A percentile compares a stretch with the other conserved stretches of the same genome.
These are phyloP conservation scores for Nicotiana noctiflora DNA, from an alignment of 257 asterid species.

Conservation along the genomic window DNA sequence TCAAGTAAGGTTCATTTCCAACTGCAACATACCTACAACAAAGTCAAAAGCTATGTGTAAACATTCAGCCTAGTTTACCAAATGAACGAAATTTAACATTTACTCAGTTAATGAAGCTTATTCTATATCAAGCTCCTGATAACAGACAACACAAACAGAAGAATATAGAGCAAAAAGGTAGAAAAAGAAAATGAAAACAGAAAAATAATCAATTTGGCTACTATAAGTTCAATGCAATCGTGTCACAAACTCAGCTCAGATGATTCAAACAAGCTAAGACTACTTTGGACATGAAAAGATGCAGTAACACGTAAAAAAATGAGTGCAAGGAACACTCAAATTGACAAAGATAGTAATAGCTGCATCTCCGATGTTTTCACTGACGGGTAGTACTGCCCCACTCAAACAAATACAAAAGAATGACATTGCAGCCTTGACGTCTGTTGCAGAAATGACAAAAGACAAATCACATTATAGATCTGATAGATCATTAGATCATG, in stretches of 20 bases:
- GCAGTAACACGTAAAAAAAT: background rate
- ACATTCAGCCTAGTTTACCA: background rate
- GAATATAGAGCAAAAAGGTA: background rate
- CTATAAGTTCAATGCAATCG: background rate
- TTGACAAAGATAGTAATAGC: background rate
- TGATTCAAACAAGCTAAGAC: background rate
- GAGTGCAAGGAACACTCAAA: background rate
- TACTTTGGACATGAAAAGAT: background rate
- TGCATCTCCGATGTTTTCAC: background rate
- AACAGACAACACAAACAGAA: background rate
- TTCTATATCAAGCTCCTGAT: background rate
- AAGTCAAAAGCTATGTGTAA: background rate
- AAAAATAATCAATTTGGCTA: background rate
- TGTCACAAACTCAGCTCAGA: background rate
- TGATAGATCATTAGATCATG: background rate
- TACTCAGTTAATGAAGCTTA: background rate
- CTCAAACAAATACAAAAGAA: background rate
- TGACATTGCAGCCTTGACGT: background rate
- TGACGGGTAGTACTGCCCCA: background rate
- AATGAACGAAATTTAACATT: background rate
- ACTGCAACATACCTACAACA: slow-evolving; percentile 54
- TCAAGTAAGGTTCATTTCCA: slow-evolving; percentile 63
- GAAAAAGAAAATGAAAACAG: background rate
- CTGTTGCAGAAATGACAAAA: background rate
- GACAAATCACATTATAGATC: background rate